phyloP scores from a whole-genome alignment of 805 yeast species.

The Torulaspora delbrueckii region DNA sequence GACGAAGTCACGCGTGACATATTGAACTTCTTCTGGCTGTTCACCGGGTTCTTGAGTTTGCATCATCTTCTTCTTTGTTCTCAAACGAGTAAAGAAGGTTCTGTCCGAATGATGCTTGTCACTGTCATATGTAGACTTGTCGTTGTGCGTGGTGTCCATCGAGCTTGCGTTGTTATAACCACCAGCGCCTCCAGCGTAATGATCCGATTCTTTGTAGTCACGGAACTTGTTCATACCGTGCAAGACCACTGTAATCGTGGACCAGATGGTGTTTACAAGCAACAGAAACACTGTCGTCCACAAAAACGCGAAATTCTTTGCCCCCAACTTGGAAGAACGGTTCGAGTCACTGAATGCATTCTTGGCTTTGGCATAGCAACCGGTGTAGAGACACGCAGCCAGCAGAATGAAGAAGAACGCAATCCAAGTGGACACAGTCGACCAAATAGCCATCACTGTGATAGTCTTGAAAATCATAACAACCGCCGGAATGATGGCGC shows the following conservation, averaged over 20 bases:
- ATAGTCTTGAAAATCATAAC: slow-evolving; percentile 21
- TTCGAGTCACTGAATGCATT: slow-evolving; percentile 44
- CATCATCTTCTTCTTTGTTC: slow-evolving; percentile 9
- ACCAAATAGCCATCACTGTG: slow-evolving; percentile 18
- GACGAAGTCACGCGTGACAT: slow-evolving; percentile 8
- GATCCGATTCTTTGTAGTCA: slow-evolving; percentile 3
- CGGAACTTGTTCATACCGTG: slow-evolving; percentile 9
- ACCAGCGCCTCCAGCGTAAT: background rate
- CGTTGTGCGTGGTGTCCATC: slow-evolving; percentile 12
- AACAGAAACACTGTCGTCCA: slow-evolving; percentile 41
- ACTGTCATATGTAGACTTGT: slow-evolving; percentile 18
- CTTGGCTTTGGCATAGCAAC: slow-evolving; percentile 52
- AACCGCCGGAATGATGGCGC: slow-evolving; percentile 42
- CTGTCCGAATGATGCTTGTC: slow-evolving; percentile 6
- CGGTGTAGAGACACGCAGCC: slow-evolving; percentile 49
- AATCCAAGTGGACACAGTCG: slow-evolving; percentile 26
- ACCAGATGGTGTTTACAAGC: slow-evolving; percentile 21
- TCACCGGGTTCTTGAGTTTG: slow-evolving; percentile 4
- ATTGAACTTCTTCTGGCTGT: slow-evolving; percentile 12
- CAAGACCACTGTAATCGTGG: slow-evolving; percentile 14
- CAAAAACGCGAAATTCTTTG: slow-evolving; percentile 51
- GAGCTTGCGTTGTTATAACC: slow-evolving; percentile 14
- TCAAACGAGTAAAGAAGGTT: slow-evolving; percentile 13
- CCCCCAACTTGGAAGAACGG: slow-evolving; percentile 42
- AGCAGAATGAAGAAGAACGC: slow-evolving; percentile 43